A percentile compares a stretch with the other conserved stretches of the same genome.
phyloP scores from a whole-genome alignment of 306 rosid species.

The Astragalus glycyphyllos region DNA sequence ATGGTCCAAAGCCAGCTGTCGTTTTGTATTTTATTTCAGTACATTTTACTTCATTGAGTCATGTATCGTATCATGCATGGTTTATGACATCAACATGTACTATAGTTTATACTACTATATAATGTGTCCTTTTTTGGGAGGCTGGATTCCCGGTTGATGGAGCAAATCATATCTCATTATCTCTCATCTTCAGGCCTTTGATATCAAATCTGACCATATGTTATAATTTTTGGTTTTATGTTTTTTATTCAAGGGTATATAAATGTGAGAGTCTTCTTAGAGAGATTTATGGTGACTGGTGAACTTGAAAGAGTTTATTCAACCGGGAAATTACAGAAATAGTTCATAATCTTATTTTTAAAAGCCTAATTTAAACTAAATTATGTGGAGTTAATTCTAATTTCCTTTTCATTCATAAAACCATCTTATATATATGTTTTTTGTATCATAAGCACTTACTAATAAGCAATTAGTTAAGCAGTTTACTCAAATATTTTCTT shows the following conservation, averaged over 20 bases:
- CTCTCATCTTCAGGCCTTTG: conserved; percentile 11
- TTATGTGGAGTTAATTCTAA: too few species aligned
- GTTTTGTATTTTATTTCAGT: conserved; percentile 41
- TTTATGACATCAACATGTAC: conserved; percentile 34
- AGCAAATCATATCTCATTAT: conserved; percentile 2
- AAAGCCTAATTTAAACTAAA: too few species aligned
- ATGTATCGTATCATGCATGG: conserved; percentile 1
- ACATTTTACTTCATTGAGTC: too few species aligned
- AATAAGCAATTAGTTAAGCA: too few species aligned
- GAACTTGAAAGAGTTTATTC: too few species aligned
- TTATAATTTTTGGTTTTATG: conserved; percentile 9
- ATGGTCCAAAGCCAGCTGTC: conserved; percentile 45
- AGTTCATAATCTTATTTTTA: too few species aligned
- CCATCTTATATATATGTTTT: too few species aligned
- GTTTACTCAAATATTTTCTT: background rate
- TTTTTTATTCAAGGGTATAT: background rate
- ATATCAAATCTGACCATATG: background rate
- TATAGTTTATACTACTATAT: background rate
- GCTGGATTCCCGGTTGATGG: conserved; percentile 13
- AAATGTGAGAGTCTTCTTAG: too few species aligned
- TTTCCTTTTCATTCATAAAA: too few species aligned
- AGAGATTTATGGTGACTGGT: too few species aligned
- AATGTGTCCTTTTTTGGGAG: background rate
- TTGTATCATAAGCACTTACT: too few species aligned
- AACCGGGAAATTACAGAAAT: too few species aligned